Percentiles rank a stretch among this genome's conserved stretches.
These are phyloP conservation scores for Kluyveromyces sp. DNA, from an alignment of 1,139 yeast genomes.

Conservation along the genomic window DNA sequence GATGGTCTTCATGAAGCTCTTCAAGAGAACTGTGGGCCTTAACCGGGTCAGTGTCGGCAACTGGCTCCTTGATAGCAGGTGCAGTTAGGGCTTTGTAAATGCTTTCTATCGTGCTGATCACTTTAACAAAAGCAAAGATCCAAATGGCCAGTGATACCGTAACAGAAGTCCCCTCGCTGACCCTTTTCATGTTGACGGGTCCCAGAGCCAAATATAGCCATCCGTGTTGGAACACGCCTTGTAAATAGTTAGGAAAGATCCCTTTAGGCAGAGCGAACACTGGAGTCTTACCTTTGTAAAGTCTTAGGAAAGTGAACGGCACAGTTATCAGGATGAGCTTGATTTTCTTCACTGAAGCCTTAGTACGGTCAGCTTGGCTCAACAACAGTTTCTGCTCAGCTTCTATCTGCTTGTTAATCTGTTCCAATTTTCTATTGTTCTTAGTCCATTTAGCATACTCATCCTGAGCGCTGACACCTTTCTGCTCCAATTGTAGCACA, in stretches of 20 bases:
- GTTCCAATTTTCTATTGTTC: slow-evolving; percentile 65
- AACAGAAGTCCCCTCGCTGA: slow-evolving; percentile 8
- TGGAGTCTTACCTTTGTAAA: slow-evolving; percentile 31
- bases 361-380: slow-evolving; percentile 49
- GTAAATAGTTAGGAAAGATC: slow-evolving; percentile 25
- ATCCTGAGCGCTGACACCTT: slow-evolving; percentile 76
- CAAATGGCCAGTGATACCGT: slow-evolving; percentile 30
- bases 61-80: slow-evolving; percentile 1
- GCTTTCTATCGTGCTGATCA: slow-evolving; percentile 23
- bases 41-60: background rate
- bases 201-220: slow-evolving; percentile 25
- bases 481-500: slow-evolving; percentile 46
- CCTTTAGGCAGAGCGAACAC: slow-evolving; percentile 26
- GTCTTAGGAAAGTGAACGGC: slow-evolving; percentile 28
- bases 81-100: slow-evolving; percentile 9
- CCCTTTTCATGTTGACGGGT: slow-evolving; percentile 23
- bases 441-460: slow-evolving; percentile 96
- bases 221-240: slow-evolving; percentile 29
- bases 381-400: slow-evolving; percentile 43
- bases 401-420: slow-evolving; percentile 48
- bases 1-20: background rate
- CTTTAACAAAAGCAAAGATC: slow-evolving; percentile 30
- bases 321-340: slow-evolving; percentile 27
- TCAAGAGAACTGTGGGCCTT: background rate
- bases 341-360: slow-evolving; percentile 41